Evolutionary conservation across 2,329 filamentous ascomycete genomes (phyloP), one percentile per base, ranked within the genome.

Genomic region (Chaetomium sp.): DNA sequence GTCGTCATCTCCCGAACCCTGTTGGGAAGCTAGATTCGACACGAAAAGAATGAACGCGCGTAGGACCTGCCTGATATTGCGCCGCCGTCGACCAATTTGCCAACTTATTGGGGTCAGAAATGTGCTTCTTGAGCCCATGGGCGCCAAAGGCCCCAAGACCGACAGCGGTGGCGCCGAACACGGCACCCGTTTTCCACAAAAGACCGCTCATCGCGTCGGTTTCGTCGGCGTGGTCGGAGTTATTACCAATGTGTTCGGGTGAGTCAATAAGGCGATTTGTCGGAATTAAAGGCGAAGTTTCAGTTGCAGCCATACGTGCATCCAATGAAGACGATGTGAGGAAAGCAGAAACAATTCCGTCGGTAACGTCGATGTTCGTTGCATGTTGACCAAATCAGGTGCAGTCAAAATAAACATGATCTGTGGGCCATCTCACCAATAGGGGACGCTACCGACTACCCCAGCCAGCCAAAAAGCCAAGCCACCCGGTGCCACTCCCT

Each of bases 111-210:
- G 84, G 82, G 61, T 86, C 83, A 8, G 76, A 65, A 65, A 86
- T 81, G 61, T 74, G 72, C 57, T 77, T 77, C 71, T 85, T 86
- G 42, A 87, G 72, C 9, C 84, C 84, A 66, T 88, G 85, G 10
- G 84, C 82, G 38, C 85, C 85, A 68, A 87, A 88, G 0, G 85
- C 85, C 36, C 84, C 84, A 54, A 86, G 68, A 12, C 74, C 74
- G 49, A 87, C 84, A 65, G 79, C 78, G 4, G 78, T 71, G 8
- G 82, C 84, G 68, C 83, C 84, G 65, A 79, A 84, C 52, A 86
- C 67, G 65, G 80, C 83, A 58, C 81, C 84, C 52, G 85, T 70
- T 42, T 78, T 82, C 79, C 80, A 86, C 72, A 82, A 82, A 53
- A 68, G 63, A 55, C 60, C 60, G 62, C 63, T 68, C 61, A 64